phyloP scores from a whole-genome alignment of 140 eudicot genomes.

The Oenanthe javanica region DNA sequence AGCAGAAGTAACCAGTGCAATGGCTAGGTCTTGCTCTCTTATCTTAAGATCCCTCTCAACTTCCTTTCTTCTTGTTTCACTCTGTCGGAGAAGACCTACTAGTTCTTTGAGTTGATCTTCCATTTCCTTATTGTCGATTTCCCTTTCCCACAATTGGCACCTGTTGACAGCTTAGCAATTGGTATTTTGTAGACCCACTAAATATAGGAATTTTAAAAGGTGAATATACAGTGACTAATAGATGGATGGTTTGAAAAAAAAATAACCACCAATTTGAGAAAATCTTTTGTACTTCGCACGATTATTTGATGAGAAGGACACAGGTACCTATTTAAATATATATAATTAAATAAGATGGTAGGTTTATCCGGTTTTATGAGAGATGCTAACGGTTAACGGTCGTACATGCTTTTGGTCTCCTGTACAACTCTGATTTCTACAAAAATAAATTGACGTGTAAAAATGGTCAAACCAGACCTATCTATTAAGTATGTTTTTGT shows the following conservation, averaged over 20 bases:
- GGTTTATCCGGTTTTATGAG: not conserved
- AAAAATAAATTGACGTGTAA: not conserved
- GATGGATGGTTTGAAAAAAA: not conserved
- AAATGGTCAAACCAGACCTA: not conserved
- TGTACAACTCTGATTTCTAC: not conserved
- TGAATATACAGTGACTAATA: not conserved
- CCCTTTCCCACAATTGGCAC: slow-evolving; percentile 83
- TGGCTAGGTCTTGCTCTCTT: slow-evolving; percentile 62
- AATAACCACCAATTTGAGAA: not conserved
- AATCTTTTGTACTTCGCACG: not conserved
- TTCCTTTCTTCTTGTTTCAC: slow-evolving; percentile 82
- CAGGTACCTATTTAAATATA: not conserved
- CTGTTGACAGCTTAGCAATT: slow-evolving; percentile 32
- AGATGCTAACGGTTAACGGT: not conserved
- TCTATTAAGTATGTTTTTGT: not conserved
- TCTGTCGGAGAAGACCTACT: slow-evolving; percentile 66
- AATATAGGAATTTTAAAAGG: not conserved
- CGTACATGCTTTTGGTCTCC: not conserved
- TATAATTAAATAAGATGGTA: not conserved
- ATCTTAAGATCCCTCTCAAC: slow-evolving; percentile 71
- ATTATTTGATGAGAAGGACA: not conserved
- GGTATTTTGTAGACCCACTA: slow-evolving; percentile 2
- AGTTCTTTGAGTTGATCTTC: slow-evolving; percentile 93
- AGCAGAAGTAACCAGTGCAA: slow-evolving; percentile 55
- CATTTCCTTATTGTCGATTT: slow-evolving; percentile 89